Evolutionary conservation across 2,329 filamentous ascomycete species (phyloP), one percentile per base, ranked within the genome.

Genomic region (Alternaria burnsii): DNA sequence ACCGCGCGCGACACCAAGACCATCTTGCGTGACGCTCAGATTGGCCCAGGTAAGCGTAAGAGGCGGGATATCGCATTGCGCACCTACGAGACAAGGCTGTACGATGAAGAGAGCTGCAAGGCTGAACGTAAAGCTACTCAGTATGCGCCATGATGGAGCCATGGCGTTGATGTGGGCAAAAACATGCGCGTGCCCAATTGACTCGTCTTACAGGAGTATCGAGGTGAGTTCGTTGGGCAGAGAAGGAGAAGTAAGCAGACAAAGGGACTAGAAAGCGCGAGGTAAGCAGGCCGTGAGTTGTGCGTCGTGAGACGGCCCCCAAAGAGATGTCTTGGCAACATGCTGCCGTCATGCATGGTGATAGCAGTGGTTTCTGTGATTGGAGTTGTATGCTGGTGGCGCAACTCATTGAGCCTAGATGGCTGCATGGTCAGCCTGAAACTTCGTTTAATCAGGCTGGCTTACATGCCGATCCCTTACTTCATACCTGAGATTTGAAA

Each of bases 21-120:
- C 60, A 24, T 62, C 60, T 36, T 62, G 51, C 28, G 60, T 55
- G 36, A 62, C 60, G 42, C 56, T 62, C 14, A 54, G 59, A n/a
- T 62, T 62, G 4, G 44, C 40, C 60, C 56, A 62, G 41, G 44
- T 43, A 16, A 62, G 57, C 18, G 58, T 51, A 12, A 62, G 38
- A 26, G 60, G 60, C 18, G 51, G 44, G 14, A 62, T 52, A 12
- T 60, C 52, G 51, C 60, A 62, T 40, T 62, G 56, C 32, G 46
- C 46, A 24, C 30, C 30, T 26, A 50, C 24, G 9, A 38, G 46
- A 16, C 9, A 30, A 50, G 46, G 14, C 9, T 50, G 32, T 9
- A 26, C 10, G 11, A 26, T n/a, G 14, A 38, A 3, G 32, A 50
- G 9, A 14, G 46, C 46, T 26, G 32, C 32, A 50, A 50, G 46